Base-by-base conservation (phyloP, 2,329 filamentous ascomycete genomes). In the Claviceps arundinis region DNA sequence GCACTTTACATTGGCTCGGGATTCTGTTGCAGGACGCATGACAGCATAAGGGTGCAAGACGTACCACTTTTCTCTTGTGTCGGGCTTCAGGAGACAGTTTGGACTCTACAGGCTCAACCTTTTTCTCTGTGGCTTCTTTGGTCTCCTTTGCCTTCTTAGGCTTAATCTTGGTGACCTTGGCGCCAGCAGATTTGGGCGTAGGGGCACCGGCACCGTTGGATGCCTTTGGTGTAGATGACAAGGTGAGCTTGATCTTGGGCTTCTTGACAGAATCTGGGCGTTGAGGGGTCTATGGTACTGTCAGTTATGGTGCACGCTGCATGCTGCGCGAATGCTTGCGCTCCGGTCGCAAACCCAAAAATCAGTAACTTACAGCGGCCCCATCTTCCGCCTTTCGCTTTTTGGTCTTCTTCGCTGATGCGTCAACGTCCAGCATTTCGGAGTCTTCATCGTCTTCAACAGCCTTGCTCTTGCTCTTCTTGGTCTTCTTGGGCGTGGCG, bases 331-430 rank as follows among this genome's bases (percentile, higher is more conserved):
- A 34, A 34, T 34, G 9, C 30, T 34, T 34, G 30, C 30, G 30
- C 30, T 34, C 30, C 9, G 9, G 30, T 34, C 3, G 43, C 22
- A 26, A 16, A 13, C 16, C n/a, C 17, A 8, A 5, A n/a, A 14
- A 13, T 17, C 13, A 43, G n/a, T 55, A 37, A 56, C 66, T 64
- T 58, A 73, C 70, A 54, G 70, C 84, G 24, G 75, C 76, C n/a
- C 81, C 81, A 52, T 94, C 89, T 14, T 81, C 86, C 59, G 89
- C 89, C 80, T 95, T 95, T 61, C 89, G 84, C 77, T 95, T 95
- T 78, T 73, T 73, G 6, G 68, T 62, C 57, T 70, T 70, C 78
- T 95, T 95, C 61, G 67, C 63, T 37, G 72, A 73, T 26, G 78
- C 77, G 26, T 84, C 81, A 37, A 66, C 72, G 57, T 85, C 81